Evolutionary conservation across 2,329 filamentous ascomycete species (phyloP), one percentile per base, ranked within the genome.

Genomic region (Ceratocystis lukuohia): DNA sequence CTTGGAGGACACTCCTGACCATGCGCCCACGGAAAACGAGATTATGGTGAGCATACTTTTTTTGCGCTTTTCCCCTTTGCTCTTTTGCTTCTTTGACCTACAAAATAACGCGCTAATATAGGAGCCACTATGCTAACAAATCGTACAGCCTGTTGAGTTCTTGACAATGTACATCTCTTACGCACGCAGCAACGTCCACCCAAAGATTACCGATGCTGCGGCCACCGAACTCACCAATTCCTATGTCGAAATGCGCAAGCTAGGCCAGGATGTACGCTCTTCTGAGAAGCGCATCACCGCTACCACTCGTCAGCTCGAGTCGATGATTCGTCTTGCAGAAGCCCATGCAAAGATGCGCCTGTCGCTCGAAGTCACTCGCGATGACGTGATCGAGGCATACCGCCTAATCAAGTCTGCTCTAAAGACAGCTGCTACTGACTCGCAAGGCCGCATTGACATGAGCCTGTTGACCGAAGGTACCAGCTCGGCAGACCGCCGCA

Each of bases 301-400:
- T 50, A 99, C 94, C 2, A 99, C 95, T 0, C 85, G 94, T 74
- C 94, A 99, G 77, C 82, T 99, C 5, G 95, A 99, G 77, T 94
- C 88, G 59, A 99, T 99, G 95, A 97, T 99, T 74, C 93, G 94
- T 69, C 87, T 99, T 2, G 80, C 92, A 1, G 94, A 99, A 79
- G 94, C 92, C 0, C 95, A 99, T 76, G 95, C 94, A 62, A 96
- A 96, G 76, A 99, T 99, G 95, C 88, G 94, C 3, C 83, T 99
- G 4, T 84, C 88, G 0, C 75, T 80, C 2, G 83, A 80, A 15
- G 94, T 99, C 53, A 91, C 89, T 0, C 84, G 82, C 33, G 82
- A 83, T 62, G 95, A 99, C 72, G 95, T 99, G 5, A 79, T 85
- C 62, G 94, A 99, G 78, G 92, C 94, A 0, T 90, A 96, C 61